A percentile compares a stretch with the other conserved stretches of the same genome.
Evolutionary conservation across 2,329 filamentous ascomycete species (phyloP).

Genomic region (Ploettnerulaceae sp.): DNA sequence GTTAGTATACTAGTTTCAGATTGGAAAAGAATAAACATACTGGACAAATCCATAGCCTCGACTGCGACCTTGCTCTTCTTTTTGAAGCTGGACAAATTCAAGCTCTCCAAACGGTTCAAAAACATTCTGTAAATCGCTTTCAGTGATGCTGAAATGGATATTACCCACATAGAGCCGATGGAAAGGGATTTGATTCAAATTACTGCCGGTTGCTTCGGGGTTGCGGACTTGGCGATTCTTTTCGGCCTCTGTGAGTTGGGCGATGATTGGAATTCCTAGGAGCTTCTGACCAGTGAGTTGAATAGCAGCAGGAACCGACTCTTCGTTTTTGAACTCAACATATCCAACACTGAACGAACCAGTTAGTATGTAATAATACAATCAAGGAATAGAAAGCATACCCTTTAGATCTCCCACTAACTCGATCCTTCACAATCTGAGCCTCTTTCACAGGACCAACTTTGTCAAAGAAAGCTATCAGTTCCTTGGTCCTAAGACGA

Average conservation of each 20-base stretch:
- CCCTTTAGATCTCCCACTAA: constrained; percentile 97
- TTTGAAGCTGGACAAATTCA: constrained; percentile 95
- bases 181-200: constrained; percentile 85
- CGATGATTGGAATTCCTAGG: constrained; percentile 97
- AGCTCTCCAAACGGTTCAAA: constrained; percentile 98
- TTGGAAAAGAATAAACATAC: constrained; percentile 51
- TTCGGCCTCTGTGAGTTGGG: constrained; percentile 96
- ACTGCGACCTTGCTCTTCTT: constrained; percentile 85
- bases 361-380: constrained; percentile 36
- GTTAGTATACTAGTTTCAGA: constrained; percentile 34
- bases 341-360: constrained; percentile 74
- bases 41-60: constrained; percentile 98
- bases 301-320: constrained; percentile 86
- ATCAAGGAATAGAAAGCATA: constrained; percentile 42
- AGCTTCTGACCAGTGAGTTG: constrained; percentile 98
- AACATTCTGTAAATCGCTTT: constrained; percentile 90
- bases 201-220: constrained; percentile 60
- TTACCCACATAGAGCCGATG: constrained; percentile 98
- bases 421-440: constrained; percentile 96
- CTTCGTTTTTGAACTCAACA: constrained; percentile 96
- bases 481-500: constrained; percentile 83
- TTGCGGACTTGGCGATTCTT: constrained; percentile 96
- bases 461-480: constrained; percentile 93
- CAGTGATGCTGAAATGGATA: constrained; percentile 98
- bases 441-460: constrained; percentile 93